These are phyloP conservation scores for Halophytophthora polymorphica DNA, from an alignment of 352 stramenopile genomes.

Conservation along the genomic window DNA sequence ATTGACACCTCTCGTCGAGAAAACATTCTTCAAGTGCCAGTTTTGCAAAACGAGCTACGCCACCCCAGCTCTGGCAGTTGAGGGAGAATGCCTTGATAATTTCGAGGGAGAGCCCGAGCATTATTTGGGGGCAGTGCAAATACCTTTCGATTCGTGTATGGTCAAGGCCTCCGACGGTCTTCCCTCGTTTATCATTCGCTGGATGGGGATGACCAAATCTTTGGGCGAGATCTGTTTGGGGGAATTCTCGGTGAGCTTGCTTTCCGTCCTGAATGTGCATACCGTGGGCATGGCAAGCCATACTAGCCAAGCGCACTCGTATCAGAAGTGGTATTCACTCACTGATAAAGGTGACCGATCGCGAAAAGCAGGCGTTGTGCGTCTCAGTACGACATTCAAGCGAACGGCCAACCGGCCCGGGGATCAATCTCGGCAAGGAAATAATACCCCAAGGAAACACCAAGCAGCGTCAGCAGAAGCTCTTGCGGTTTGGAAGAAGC, in stretches of 20 bases:
- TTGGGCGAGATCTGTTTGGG: slow-evolving; percentile 32
- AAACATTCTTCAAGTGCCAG: slow-evolving; percentile 23
- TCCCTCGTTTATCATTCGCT: slow-evolving; percentile 15
- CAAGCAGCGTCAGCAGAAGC: slow-evolving; percentile 20
- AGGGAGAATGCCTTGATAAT: background rate
- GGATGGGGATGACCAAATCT: slow-evolving; percentile 19
- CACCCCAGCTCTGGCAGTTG: background rate
- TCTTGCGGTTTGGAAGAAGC: slow-evolving; percentile 56
- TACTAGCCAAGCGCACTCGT: no score
- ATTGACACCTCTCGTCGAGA: slow-evolving; percentile 11
- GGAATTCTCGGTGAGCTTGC: slow-evolving; percentile 15
- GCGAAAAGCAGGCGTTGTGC: slow-evolving; percentile 15
- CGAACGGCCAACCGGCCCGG: background rate
- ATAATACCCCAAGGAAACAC: no score
- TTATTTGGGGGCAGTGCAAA: background rate
- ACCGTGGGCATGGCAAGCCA: no score
- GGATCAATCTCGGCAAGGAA: no score
- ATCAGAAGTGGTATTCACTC: slow-evolving; percentile 23
- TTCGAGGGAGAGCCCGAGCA: background rate
- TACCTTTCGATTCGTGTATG: slow-evolving; percentile 8
- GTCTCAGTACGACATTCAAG: slow-evolving; percentile 16
- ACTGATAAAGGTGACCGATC: slow-evolving; percentile 14
- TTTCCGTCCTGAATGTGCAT: slow-evolving; percentile 5
- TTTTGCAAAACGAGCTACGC: slow-evolving; percentile 5
- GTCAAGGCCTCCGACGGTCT: background rate